Conservation (phyloP, 2,329 filamentous ascomycete genomes). For the Alternaria solani region DNA sequence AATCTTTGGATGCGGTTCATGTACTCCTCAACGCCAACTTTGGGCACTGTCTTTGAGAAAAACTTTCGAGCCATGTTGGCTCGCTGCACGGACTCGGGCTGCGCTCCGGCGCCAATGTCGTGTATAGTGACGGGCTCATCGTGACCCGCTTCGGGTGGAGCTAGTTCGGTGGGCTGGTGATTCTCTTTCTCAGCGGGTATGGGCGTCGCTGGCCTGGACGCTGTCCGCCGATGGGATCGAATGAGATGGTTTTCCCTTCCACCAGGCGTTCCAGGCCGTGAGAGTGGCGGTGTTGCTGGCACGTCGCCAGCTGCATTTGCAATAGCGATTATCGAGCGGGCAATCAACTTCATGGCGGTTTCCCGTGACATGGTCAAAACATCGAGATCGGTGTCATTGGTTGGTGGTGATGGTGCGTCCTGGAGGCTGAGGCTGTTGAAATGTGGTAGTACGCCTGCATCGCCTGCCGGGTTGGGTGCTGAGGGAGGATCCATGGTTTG, state of each 20-base stretch:
- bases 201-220: constrained; percentile 50
- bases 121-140: constrained; percentile 57
- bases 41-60: constrained; percentile 86
- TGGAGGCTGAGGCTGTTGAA: constrained; percentile 43
- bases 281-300: constrained; percentile 78
- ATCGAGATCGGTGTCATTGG: constrained; percentile 63
- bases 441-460: constrained; percentile 51
- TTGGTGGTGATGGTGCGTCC: constrained; percentile 51
- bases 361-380: constrained; percentile 76
- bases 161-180: constrained; percentile 52
- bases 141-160: constrained; percentile 60
- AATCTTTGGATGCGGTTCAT: constrained; percentile 85
- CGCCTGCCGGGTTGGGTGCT: constrained; percentile 52
- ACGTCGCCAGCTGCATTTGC: constrained; percentile 79
- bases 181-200: constrained; percentile 53
- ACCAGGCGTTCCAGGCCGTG: constrained; percentile 66
- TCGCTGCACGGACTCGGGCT: constrained; percentile 79
- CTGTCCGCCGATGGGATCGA: constrained; percentile 45
- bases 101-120: constrained; percentile 68
- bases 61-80: constrained; percentile 90
- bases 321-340: constrained; percentile 65
- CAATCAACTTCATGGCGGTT: constrained; percentile 81
- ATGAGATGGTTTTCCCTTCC: constrained; percentile 38
- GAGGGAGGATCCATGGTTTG: constrained; percentile 45
- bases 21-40: constrained; percentile 84